These are phyloP conservation scores for Porogramme epimiltina DNA, from an alignment of 1,284 basidiomycete genomes.

Conservation along the genomic window DNA sequence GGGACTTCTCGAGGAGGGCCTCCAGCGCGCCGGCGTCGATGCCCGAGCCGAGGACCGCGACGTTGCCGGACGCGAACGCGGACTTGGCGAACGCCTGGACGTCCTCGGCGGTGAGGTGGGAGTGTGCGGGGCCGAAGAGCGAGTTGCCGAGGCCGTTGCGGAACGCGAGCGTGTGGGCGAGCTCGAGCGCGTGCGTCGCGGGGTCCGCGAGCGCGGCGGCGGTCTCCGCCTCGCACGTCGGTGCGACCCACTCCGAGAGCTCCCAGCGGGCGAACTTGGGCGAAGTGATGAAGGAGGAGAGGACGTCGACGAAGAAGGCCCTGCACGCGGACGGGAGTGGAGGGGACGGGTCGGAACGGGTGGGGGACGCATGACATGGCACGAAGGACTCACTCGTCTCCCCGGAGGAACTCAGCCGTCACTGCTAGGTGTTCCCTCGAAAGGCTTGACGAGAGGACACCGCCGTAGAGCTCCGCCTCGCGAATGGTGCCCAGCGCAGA, in stretches of 20 bases:
- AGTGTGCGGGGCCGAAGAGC: constrained; percentile 78
- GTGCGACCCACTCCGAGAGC: constrained; percentile 83
- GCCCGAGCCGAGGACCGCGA: constrained; percentile 86
- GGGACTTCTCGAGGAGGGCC: constrained; percentile 72
- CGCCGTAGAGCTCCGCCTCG: constrained; percentile 94
- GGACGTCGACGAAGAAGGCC: constrained; percentile 83
- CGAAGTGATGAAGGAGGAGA: constrained; percentile 82
- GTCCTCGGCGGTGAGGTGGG: constrained; percentile 63
- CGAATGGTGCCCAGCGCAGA: constrained; percentile 91
- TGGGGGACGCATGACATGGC: constrained; percentile 1
- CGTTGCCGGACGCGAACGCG: constrained; percentile 76
- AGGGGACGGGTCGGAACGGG: neutral
- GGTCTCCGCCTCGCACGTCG: constrained; percentile 73
- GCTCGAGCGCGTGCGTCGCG: constrained; percentile 71
- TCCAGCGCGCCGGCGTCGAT: constrained; percentile 74
- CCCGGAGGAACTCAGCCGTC: constrained; percentile 93
- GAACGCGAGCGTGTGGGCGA: constrained; percentile 89
- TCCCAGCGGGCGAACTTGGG: constrained; percentile 87
- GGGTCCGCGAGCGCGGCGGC: constrained; percentile 64
- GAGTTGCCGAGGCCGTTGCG: constrained; percentile 88
- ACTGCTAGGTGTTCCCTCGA: constrained; percentile 87
- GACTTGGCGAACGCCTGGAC: constrained; percentile 74
- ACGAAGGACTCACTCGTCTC: constrained; percentile 84
- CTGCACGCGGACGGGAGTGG: constrained; percentile 42
- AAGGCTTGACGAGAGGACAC: constrained; percentile 86